Base-by-base conservation (phyloP, 495 filamentous ascomycete species). In the Geoglossum glabrum region DNA sequence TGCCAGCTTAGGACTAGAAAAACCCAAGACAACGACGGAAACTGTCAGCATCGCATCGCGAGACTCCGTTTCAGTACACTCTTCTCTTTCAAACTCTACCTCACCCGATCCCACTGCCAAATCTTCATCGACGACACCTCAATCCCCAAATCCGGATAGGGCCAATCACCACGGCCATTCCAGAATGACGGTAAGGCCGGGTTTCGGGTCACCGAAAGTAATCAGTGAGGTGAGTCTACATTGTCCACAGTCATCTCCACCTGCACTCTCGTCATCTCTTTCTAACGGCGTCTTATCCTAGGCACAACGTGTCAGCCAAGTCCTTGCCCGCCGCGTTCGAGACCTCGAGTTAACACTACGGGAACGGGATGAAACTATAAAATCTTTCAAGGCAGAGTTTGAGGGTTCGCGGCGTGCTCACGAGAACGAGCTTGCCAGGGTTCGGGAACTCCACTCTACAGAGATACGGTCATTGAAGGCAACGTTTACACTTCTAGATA, bases 261-360 rank as follows among this genome's bases (percentile, higher is more conserved):
- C 5, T 40, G 36, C 13, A 40, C 15, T 6, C 36, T 40, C 17
- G 13, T 17, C 13, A 30, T 26, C 30, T 7, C 51, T 55, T 9
- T 33, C 51, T 28, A 38, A 55, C 23, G 5, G 23, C 5, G 0
- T 40, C 36, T 15, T 36, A n/a, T 25, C 3, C 4, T 19, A 58
- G 56, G 56, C 56, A 21, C 40, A 58, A 52, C 56, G 56, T 15
- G 43, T 58, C 13, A n/a, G 38, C 23, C 38, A 47, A 3, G 43
- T 58, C 27, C 56, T 58, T 19, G 34, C 56, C 21, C 56, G 56
- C 27, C 56, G 43, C 6, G 25, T 58, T n/a, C 13, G 43, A 31
- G 30, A 58, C 11, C 56, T 58, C 13, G 43, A 58, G 40, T 11
- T 7, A 25, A 23, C 11, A 3, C 13, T 45, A 9, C 19, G 19